phyloP scores from a whole-genome alignment of 768 basidiomycete species.

The Lactifluus echinatus region DNA sequence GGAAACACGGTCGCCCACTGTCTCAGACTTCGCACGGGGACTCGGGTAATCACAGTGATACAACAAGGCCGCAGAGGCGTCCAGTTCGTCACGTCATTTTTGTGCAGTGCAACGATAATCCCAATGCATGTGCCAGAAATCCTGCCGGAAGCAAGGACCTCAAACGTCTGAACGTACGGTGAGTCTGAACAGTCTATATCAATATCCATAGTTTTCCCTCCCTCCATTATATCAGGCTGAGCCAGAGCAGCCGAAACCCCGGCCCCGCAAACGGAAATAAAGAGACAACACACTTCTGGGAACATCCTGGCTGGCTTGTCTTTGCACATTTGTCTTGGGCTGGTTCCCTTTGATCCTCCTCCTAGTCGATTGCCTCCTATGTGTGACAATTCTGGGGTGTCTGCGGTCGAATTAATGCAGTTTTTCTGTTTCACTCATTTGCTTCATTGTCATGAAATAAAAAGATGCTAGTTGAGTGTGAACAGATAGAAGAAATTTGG shows the following conservation, averaged over 20 bases:
- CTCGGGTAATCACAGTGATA: not conserved
- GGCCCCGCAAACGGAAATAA: slow-evolving; percentile 14
- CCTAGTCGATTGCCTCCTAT: no score
- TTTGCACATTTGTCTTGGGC: not conserved
- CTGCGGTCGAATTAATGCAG: not conserved
- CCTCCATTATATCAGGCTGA: not conserved
- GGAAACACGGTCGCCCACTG: slow-evolving; percentile 20
- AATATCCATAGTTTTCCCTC: not conserved
- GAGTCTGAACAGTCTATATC: not conserved
- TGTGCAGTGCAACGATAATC: not conserved
- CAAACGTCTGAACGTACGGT: slow-evolving; percentile 10
- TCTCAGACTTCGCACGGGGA: slow-evolving; percentile 29
- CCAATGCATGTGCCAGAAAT: slow-evolving; percentile 2
- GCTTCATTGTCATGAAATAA: not conserved
- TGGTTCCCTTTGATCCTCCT: not conserved
- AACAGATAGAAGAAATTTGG: no score
- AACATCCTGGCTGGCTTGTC: no score
- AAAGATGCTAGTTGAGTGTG: not conserved
- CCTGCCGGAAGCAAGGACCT: not conserved
- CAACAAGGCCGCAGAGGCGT: slow-evolving; percentile 4
- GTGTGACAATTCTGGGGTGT: not conserved
- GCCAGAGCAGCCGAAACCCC: slow-evolving; percentile 13
- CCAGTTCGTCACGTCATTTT: slow-evolving; percentile 3
- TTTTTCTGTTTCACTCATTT: not conserved
- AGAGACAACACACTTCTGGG: not conserved